Evolutionary conservation across 345 rosid genomes (phyloP).

Genomic region (Lepidium aucheri): DNA sequence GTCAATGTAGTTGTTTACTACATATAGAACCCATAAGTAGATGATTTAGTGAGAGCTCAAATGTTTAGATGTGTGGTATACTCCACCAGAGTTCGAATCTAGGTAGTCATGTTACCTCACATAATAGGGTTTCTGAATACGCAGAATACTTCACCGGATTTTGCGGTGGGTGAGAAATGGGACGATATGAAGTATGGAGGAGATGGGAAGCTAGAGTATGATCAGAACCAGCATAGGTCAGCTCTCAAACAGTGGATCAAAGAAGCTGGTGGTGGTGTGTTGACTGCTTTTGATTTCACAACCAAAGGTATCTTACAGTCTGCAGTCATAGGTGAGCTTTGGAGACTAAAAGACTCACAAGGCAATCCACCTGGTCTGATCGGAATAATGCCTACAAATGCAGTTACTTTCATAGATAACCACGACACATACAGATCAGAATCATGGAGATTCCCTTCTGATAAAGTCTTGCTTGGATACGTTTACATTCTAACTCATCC

Average conservation of each 20-base stretch:
- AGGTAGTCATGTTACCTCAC: no score
- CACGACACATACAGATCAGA: conserved; percentile 69
- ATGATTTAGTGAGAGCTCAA: no score
- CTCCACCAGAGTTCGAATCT: no score
- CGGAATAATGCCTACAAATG: conserved; percentile 57
- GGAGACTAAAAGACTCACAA: conserved; percentile 62
- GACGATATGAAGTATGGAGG: conserved; percentile 42
- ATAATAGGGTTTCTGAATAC: not conserved
- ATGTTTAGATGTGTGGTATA: no score
- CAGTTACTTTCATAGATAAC: conserved; percentile 79
- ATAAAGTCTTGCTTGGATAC: conserved; percentile 82
- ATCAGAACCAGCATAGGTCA: conserved; percentile 55
- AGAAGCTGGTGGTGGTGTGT: conserved; percentile 54
- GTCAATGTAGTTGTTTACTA: no score
- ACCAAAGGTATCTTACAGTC: conserved; percentile 77
- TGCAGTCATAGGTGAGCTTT: conserved; percentile 67
- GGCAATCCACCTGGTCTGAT: conserved; percentile 79
- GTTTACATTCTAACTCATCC: conserved; percentile 86
- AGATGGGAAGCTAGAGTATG: conserved; percentile 40
- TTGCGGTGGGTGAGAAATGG: conserved; percentile 83
- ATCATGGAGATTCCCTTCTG: conserved; percentile 65
- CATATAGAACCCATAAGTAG: no score
- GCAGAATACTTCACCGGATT: conserved; percentile 48
- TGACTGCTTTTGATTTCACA: conserved; percentile 77
- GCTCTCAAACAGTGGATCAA: conserved; percentile 52